A percentile compares a stretch with the other conserved stretches of the same genome.
Evolutionary conservation across 495 filamentous ascomycete genomes (phyloP).

Genomic region (Aspergillus diversus): DNA sequence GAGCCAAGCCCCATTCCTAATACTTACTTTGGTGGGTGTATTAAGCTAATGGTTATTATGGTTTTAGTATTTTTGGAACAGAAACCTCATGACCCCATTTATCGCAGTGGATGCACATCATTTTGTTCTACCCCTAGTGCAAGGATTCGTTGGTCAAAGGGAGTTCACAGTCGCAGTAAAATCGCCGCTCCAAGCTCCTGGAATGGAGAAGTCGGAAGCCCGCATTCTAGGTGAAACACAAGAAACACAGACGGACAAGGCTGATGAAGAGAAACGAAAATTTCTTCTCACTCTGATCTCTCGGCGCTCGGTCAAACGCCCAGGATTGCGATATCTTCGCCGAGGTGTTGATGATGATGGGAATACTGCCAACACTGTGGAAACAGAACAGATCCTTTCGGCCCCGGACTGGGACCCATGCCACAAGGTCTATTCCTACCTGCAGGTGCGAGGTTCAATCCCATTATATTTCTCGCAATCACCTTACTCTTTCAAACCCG

Average conservation of each 20-base stretch:
- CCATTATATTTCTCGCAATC: conserved; percentile 92
- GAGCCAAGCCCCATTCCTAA: not conserved
- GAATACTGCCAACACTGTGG: conserved; percentile 85
- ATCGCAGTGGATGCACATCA: conserved; percentile 62
- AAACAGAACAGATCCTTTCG: conserved; percentile 91
- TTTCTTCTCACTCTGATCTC: conserved; percentile 88
- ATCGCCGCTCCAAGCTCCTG: conserved; percentile 23
- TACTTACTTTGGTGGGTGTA: not conserved
- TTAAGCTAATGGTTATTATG: conserved; percentile 22
- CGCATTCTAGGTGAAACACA: conserved; percentile 39
- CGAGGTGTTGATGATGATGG: conserved; percentile 88
- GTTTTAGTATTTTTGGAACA: conserved; percentile 86
- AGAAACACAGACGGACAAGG: conserved; percentile 31
- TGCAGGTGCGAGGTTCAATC: conserved; percentile 86
- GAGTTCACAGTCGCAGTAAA: conserved; percentile 68
- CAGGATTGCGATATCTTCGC: conserved; percentile 88
- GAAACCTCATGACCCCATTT: conserved; percentile 72
- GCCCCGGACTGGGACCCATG: conserved; percentile 61
- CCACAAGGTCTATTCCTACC: conserved; percentile 74
- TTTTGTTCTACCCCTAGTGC: conserved; percentile 82
- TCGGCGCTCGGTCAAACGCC: conserved; percentile 77
- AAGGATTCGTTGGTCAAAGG: conserved; percentile 92
- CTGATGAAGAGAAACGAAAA: conserved; percentile 36
- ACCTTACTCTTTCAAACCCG: conserved; percentile 88
- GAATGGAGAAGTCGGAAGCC: conserved; percentile 28